Conservation (phyloP, 2,329 filamentous ascomycete species). For the Fusarium buxicola region DNA sequence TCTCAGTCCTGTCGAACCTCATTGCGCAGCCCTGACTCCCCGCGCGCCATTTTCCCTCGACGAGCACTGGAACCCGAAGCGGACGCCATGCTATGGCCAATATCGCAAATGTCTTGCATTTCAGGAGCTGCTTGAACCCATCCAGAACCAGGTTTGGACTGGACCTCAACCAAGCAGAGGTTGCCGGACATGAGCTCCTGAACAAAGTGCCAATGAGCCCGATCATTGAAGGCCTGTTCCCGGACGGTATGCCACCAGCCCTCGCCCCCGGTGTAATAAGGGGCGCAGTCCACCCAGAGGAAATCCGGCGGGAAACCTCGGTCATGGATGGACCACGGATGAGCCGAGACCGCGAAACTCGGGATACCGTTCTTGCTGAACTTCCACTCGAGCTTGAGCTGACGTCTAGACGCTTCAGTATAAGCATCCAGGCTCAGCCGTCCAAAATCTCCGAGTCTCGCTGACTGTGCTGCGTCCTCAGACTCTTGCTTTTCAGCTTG, state of each 20-base stretch:
- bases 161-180: slow-evolving; percentile 36
- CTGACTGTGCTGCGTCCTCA: neutral
- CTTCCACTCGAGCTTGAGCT: slow-evolving; percentile 28
- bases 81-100: neutral
- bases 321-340: slow-evolving; percentile 9
- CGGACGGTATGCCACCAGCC: slow-evolving; percentile 31
- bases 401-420: slow-evolving; percentile 8
- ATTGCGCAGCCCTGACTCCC: slow-evolving; percentile 28
- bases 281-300: slow-evolving; percentile 27
- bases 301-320: slow-evolving; percentile 30
- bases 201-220: slow-evolving; percentile 28
- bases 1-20: slow-evolving; percentile 13
- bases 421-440: slow-evolving; percentile 18
- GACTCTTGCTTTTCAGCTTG: neutral
- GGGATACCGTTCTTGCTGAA: slow-evolving; percentile 43
- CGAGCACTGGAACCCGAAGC: slow-evolving; percentile 8
- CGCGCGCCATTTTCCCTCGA: neutral
- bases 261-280: slow-evolving; percentile 3
- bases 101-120: neutral
- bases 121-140: slow-evolving; percentile 27
- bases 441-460: slow-evolving; percentile 25
- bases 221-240: slow-evolving; percentile 10
- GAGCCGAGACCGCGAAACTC: slow-evolving; percentile 32
- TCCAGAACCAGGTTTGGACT: slow-evolving; percentile 26
- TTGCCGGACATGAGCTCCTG: slow-evolving; percentile 37